phyloP scores from a whole-genome alignment of 805 yeast genomes.

The Yarrowia keelungensis region DNA sequence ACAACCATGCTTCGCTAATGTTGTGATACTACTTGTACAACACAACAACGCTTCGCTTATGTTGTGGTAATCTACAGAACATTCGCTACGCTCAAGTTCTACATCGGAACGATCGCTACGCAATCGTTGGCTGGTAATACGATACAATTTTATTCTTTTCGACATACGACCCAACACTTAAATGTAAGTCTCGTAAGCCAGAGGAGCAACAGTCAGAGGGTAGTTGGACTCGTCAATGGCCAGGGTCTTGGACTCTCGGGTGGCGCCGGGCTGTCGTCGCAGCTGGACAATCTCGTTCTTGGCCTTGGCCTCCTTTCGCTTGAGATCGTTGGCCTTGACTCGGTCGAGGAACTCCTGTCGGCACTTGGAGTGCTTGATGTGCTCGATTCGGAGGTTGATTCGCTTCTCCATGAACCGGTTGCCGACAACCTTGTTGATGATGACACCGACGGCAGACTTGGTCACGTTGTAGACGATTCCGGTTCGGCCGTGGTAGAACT shows the following conservation, averaged over 20 bases:
- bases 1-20: no score
- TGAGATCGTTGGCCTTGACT: slow-evolving; percentile 95
- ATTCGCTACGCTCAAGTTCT: neutral
- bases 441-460: slow-evolving; percentile 98
- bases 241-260: slow-evolving; percentile 91
- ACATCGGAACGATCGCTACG: no score
- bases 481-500: slow-evolving; percentile 99
- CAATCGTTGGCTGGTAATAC: neutral
- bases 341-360: slow-evolving; percentile 99
- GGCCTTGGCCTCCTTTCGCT: slow-evolving; percentile 92
- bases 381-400: slow-evolving; percentile 98
- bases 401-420: slow-evolving; percentile 99
- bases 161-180: slow-evolving; percentile 54
- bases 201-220: slow-evolving; percentile 98
- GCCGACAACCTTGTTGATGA: slow-evolving; percentile 98
- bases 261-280: slow-evolving; percentile 98
- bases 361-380: slow-evolving; percentile 99
- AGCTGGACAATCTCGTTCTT: slow-evolving; percentile 88
- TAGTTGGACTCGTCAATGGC: slow-evolving; percentile 73
- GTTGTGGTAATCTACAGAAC: neutral
- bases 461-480: slow-evolving; percentile 99
- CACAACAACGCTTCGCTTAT: neutral
- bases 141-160: slow-evolving; percentile 33
- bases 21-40: no score
- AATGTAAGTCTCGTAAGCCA: slow-evolving; percentile 99